Conservation (phyloP, 1,284 basidiomycete genomes). For the Melanopsichium pennsylvanicum region DNA sequence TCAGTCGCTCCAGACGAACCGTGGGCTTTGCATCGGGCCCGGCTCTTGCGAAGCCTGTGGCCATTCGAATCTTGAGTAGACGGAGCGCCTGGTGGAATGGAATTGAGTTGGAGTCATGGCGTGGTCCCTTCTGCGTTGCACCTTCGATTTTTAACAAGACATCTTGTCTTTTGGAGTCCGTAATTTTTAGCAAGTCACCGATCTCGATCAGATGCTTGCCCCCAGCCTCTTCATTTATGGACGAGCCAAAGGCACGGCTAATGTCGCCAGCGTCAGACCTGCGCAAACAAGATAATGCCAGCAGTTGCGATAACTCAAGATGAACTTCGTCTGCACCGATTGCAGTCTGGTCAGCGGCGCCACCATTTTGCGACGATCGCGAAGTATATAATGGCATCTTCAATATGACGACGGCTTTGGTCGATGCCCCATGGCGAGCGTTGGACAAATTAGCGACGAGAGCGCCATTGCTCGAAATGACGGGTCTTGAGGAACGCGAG, state of each 20-base stretch:
- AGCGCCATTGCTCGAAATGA: conserved; percentile 34
- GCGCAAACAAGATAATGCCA: conserved; percentile 28
- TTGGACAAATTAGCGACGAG: conserved; percentile 16
- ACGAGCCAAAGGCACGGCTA: conserved; percentile 9
- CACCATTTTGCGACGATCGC: neutral
- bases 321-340: neutral
- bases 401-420: conserved; percentile 22
- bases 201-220: conserved; percentile 21
- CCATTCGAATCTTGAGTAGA: conserved; percentile 41
- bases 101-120: conserved; percentile 33
- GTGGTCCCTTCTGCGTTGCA: conserved; percentile 27
- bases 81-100: conserved; percentile 33
- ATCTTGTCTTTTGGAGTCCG: conserved; percentile 37
- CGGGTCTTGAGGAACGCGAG: conserved; percentile 14
- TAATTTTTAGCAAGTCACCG: conserved; percentile 36
- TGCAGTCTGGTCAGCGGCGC: neutral
- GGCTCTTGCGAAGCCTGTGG: conserved; percentile 1
- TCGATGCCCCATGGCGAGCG: neutral
- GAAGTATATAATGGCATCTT: conserved; percentile 6
- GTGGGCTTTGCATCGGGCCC: neutral
- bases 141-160: conserved; percentile 38
- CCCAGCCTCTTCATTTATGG: neutral
- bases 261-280: conserved; percentile 28
- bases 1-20: conserved; percentile 12
- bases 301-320: conserved; percentile 2